Percentiles rank a stretch among this genome's conserved stretches.
Evolutionary conservation across 139 green algal species (phyloP).

Genomic region (Chlamydomonas sp.): DNA sequence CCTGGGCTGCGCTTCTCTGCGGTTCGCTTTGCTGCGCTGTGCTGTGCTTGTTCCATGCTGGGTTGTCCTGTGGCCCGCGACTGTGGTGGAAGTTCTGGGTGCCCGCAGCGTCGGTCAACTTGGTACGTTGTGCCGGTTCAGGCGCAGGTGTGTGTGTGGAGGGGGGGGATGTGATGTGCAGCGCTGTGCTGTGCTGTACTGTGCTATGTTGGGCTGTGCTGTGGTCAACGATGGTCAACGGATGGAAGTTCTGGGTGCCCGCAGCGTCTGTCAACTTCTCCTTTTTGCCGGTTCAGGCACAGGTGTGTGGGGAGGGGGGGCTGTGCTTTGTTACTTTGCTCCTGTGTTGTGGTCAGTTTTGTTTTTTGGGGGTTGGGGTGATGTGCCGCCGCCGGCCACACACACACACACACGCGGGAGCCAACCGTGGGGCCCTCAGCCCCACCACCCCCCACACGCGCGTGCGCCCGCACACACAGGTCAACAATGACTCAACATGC

Average conservation of each 20-base stretch:
- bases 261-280: slow-evolving; percentile 76
- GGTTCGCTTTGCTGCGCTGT: too few relatives aligned
- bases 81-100: slow-evolving; percentile 87
- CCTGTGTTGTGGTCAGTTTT: too few relatives aligned
- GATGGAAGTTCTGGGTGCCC: slow-evolving; percentile 87
- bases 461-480: too few relatives aligned
- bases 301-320: slow-evolving; percentile 33
- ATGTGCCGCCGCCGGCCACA: too few relatives aligned
- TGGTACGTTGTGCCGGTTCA: slow-evolving; percentile 5
- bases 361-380: not conserved
- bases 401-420: too few relatives aligned
- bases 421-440: too few relatives aligned
- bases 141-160: slow-evolving; percentile 34
- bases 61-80: slow-evolving; percentile 36
- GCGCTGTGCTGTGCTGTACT: too few relatives aligned
- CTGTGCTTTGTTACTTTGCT: not conserved
- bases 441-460: too few relatives aligned
- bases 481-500: too few relatives aligned
- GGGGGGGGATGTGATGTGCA: too few relatives aligned
- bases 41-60: not conserved
- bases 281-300: slow-evolving; percentile 55
- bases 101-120: slow-evolving; percentile 42
- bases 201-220: slow-evolving; percentile 46
- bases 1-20: not conserved
- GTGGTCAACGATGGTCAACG: slow-evolving; percentile 62